A percentile compares a stretch with the other conserved stretches of the same genome.
phyloP scores from a whole-genome alignment of 106 monocot genomes.

The Acorus calamus region DNA sequence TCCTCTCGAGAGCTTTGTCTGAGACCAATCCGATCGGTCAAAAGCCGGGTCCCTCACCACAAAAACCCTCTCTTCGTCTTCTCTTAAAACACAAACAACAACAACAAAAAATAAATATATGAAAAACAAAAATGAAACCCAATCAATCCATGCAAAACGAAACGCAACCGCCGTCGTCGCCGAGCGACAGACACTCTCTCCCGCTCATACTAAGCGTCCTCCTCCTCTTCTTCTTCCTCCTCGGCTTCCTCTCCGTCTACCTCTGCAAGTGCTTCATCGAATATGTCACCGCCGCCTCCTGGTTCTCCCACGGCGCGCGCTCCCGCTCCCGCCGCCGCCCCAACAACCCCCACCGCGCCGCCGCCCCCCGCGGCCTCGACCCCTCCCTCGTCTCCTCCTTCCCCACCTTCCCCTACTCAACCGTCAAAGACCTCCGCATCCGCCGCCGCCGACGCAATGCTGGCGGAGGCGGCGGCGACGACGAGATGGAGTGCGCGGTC shows the following conservation, averaged over 20 bases:
- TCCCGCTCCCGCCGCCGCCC: background rate
- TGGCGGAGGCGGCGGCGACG: too few species aligned
- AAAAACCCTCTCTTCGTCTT: too few species aligned
- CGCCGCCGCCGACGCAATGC: conserved; percentile 5
- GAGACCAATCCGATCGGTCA: too few species aligned
- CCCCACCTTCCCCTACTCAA: conserved; percentile 32
- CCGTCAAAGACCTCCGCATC: conserved; percentile 11
- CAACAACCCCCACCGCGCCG: background rate
- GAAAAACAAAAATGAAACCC: too few species aligned
- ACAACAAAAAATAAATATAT: too few species aligned
- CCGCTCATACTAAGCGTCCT: conserved; percentile 34
- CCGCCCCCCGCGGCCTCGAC: conserved; percentile 21
- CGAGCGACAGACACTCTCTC: conserved; percentile 12
- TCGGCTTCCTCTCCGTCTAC: conserved; percentile 47
- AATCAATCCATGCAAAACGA: background rate
- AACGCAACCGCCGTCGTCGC: background rate
- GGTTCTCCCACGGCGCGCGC: background rate
- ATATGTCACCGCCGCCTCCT: conserved; percentile 6
- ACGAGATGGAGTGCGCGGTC: conserved; percentile 26
- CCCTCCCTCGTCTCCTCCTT: conserved; percentile 27
- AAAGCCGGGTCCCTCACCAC: too few species aligned
- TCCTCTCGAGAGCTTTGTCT: too few species aligned
- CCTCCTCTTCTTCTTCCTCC: conserved; percentile 40
- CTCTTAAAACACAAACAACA: too few species aligned
- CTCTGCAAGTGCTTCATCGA: conserved; percentile 9